Conservation (phyloP, 176 grass and related monocot genomes). For the Eleusine indica region DNA sequence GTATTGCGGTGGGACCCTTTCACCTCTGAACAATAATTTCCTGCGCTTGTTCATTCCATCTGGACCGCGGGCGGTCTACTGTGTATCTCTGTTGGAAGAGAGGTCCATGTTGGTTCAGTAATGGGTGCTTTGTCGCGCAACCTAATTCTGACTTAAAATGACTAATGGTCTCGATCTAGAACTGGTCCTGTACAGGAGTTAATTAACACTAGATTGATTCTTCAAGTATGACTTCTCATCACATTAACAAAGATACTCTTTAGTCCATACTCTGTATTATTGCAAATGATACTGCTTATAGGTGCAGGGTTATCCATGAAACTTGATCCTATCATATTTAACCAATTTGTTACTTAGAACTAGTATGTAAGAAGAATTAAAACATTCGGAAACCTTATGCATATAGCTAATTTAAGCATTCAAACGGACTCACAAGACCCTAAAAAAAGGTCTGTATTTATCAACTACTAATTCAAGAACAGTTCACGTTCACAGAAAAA, state of each 20-base stretch:
- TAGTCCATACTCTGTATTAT: background rate
- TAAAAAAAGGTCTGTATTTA: background rate
- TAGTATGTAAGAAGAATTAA: background rate
- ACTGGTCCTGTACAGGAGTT: background rate
- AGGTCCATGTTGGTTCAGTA: slow-evolving; percentile 14
- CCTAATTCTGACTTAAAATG: slow-evolving; percentile 3
- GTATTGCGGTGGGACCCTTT: background rate
- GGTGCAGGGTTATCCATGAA: no score
- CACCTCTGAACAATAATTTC: background rate
- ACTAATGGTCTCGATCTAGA: background rate
- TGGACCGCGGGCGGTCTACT: background rate
- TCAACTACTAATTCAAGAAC: background rate
- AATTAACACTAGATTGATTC: background rate
- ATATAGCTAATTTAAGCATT: no score
- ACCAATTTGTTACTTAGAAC: no score
- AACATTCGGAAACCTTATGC: background rate
- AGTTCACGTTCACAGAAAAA: background rate
- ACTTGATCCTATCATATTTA: no score
- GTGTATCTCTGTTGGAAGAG: background rate
- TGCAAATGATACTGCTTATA: no score
- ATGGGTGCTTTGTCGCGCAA: slow-evolving; percentile 3
- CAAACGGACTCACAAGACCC: background rate
- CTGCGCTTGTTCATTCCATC: background rate
- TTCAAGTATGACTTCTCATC: background rate
- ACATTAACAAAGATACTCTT: background rate